Evolutionary conservation across 2,329 filamentous ascomycete species (phyloP).

Genomic region (Cladophialophora bantiana): DNA sequence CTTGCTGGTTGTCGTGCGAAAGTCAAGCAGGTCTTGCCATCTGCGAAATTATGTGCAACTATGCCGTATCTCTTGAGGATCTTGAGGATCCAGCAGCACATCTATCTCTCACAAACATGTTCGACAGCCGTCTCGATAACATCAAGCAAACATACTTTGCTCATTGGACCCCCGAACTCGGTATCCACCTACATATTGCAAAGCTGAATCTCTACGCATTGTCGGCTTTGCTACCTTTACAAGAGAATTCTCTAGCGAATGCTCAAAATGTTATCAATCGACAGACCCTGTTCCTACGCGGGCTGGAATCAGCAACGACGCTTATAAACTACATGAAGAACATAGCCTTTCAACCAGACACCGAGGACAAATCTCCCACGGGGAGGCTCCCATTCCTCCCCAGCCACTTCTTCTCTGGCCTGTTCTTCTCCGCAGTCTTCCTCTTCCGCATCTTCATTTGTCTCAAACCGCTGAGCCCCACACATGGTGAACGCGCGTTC

Average conservation of each 20-base stretch:
- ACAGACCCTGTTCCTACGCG: no score
- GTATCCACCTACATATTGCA: background rate
- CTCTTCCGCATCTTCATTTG: slow-evolving; percentile 7
- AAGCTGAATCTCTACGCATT: slow-evolving; percentile 1
- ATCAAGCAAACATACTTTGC: background rate
- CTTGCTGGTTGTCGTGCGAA: background rate
- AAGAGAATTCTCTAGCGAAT: no score
- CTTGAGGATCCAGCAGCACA: background rate
- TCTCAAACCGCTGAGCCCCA: background rate
- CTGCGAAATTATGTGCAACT: background rate
- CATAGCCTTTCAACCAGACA: no score
- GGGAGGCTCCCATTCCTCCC: slow-evolving; percentile 16
- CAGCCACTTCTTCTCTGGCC: slow-evolving; percentile 4
- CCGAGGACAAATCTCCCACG: background rate
- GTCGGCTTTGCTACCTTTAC: background rate
- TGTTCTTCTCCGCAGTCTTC: slow-evolving; percentile 1
- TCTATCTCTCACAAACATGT: slow-evolving; percentile 4
- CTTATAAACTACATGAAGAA: no score
- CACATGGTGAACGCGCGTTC: background rate
- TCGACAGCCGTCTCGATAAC: slow-evolving; percentile 1
- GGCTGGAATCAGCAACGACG: no score
- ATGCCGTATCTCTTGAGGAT: background rate
- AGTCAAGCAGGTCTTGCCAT: background rate
- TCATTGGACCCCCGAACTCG: slow-evolving; percentile 3
- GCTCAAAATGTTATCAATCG: no score